These are phyloP conservation scores for Coniochaeta hoffmannii DNA, from an alignment of 2,329 filamentous ascomycete genomes.

Conservation along the genomic window DNA sequence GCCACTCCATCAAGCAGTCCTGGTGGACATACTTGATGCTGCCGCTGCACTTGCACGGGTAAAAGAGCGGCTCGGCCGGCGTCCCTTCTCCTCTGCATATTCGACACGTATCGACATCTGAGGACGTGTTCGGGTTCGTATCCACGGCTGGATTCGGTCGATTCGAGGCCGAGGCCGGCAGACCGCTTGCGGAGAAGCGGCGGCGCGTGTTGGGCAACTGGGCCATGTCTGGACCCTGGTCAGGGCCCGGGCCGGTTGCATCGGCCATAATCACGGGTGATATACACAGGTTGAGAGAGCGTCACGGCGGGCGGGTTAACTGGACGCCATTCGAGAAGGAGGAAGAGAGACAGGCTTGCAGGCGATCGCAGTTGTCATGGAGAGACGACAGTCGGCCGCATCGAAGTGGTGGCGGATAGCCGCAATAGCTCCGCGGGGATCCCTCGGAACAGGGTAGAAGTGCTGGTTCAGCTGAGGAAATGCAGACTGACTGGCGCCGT, in stretches of 20 bases:
- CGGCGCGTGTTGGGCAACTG: conserved; percentile 20
- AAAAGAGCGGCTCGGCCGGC: conserved; percentile 79
- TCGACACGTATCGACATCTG: conserved; percentile 76
- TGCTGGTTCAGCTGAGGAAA: too few species aligned
- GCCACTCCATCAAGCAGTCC: conserved; percentile 97
- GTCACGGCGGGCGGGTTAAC: neutral
- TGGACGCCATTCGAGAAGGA: neutral
- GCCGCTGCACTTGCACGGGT: conserved; percentile 97
- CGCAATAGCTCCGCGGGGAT: neutral
- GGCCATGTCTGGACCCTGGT: conserved; percentile 16
- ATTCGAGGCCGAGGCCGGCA: neutral
- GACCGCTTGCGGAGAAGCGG: conserved; percentile 11
- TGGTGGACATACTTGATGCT: conserved; percentile 99
- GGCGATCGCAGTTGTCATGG: neutral
- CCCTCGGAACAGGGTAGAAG: neutral
- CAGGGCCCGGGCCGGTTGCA: conserved; percentile 13
- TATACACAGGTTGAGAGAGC: neutral
- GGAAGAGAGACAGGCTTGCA: neutral
- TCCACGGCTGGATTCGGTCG: neutral
- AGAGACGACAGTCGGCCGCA: neutral
- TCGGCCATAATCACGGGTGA: conserved; percentile 14
- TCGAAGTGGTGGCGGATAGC: neutral
- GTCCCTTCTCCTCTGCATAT: conserved; percentile 92
- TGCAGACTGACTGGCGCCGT: too few species aligned
- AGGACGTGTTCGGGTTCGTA: neutral